Evolutionary conservation across 805 yeast genomes (phyloP).

Genomic region (Kazachstania psychrophila): DNA sequence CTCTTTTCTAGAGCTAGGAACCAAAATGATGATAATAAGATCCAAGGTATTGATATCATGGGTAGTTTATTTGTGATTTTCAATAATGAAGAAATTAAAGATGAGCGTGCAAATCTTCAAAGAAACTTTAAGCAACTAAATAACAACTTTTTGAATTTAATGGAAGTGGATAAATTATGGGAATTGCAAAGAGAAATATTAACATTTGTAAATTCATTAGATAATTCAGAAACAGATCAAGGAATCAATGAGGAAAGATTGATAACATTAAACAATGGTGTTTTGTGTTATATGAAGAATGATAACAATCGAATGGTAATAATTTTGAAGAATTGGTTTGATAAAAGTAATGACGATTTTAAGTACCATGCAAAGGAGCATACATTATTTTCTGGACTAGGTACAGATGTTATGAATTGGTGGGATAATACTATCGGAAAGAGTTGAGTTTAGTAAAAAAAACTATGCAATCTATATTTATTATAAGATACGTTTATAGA

Average conservation of each 20-base stretch:
- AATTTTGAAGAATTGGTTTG: slow-evolving; percentile 27
- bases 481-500: background rate
- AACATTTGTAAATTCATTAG: slow-evolving; percentile 11
- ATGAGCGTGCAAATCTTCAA: background rate
- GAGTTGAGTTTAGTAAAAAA: background rate
- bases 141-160: slow-evolving; percentile 16
- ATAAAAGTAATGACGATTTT: slow-evolving; percentile 4
- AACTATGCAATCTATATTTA: too few species aligned
- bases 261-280: slow-evolving; percentile 25
- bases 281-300: slow-evolving; percentile 24
- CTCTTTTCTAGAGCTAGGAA: slow-evolving; percentile 5
- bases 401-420: slow-evolving; percentile 20
- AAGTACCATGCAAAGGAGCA: slow-evolving; percentile 2
- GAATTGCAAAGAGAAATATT: slow-evolving; percentile 21
- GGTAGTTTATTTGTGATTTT: slow-evolving; percentile 9
- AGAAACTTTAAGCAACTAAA: background rate
- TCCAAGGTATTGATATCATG: slow-evolving; percentile 16
- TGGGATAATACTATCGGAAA: too few species aligned
- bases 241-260: slow-evolving; percentile 22
- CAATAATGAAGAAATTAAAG: background rate
- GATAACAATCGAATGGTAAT: slow-evolving; percentile 12
- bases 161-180: slow-evolving; percentile 19
- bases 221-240: slow-evolving; percentile 10
- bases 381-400: slow-evolving; percentile 15
- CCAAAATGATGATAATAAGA: background rate